Evolutionary conservation across 2,329 filamentous ascomycete species (phyloP).

Genomic region (Penicillium sp.): DNA sequence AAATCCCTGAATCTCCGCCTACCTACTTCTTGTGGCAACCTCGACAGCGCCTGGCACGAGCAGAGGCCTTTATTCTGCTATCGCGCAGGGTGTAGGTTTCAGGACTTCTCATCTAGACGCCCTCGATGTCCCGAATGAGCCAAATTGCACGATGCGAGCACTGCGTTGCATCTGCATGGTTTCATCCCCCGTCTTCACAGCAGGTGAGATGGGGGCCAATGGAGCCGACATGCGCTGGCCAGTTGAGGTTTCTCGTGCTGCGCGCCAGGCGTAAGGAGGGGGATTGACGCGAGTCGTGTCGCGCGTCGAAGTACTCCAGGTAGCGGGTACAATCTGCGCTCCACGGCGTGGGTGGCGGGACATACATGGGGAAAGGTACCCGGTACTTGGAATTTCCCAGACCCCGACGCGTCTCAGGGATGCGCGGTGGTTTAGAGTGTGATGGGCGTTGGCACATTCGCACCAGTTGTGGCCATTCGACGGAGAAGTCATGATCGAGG

Average conservation of each 20-base stretch:
- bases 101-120: too few relatives aligned
- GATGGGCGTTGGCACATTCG: too few relatives aligned
- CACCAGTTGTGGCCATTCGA: too few relatives aligned
- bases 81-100: too few relatives aligned
- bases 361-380: too few relatives aligned
- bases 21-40: too few relatives aligned
- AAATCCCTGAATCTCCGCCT: not conserved
- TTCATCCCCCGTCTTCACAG: constrained; percentile 2
- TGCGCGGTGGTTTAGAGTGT: not conserved
- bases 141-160: too few relatives aligned
- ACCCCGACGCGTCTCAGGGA: not conserved
- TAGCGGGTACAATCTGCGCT: not conserved
- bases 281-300: constrained; percentile 12
- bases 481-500: too few relatives aligned
- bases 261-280: constrained; percentile 7
- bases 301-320: constrained; percentile 3
- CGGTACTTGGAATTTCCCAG: not conserved
- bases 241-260: not conserved
- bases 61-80: not conserved
- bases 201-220: constrained; percentile 8
- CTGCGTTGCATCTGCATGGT: not conserved
- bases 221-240: constrained; percentile 11
- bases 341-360: not conserved
- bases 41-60: too few relatives aligned
- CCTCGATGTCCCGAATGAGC: too few relatives aligned